phyloP scores from a whole-genome alignment of 2,329 filamentous ascomycete genomes.

The Fusarium mundagurra region DNA sequence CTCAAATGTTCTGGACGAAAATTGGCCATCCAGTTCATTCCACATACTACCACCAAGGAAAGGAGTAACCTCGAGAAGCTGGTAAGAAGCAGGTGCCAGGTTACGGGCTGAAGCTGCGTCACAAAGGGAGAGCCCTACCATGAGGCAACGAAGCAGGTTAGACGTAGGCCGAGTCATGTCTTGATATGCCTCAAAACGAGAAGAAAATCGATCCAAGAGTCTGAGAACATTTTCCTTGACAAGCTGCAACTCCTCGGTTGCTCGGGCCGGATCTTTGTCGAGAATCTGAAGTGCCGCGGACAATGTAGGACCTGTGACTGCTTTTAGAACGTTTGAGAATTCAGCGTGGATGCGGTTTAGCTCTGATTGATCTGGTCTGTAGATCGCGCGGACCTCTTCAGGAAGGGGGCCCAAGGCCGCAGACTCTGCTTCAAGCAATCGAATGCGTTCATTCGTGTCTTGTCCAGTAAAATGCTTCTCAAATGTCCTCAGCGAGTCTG shows the following conservation, averaged over 20 bases:
- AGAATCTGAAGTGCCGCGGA: slow-evolving; percentile 46
- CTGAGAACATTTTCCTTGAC: slow-evolving; percentile 69
- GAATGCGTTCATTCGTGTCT: slow-evolving; percentile 71
- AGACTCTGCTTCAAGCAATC: slow-evolving; percentile 71
- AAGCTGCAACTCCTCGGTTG: slow-evolving; percentile 56
- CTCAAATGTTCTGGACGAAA: slow-evolving; percentile 51
- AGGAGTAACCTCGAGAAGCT: slow-evolving; percentile 60
- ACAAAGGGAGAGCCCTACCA: slow-evolving; percentile 76
- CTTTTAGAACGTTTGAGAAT: slow-evolving; percentile 78
- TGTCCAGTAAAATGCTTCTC: slow-evolving; percentile 75
- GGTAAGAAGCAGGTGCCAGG: slow-evolving; percentile 47
- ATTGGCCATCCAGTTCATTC: slow-evolving; percentile 32
- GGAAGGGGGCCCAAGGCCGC: slow-evolving; percentile 72
- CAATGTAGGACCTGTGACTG: slow-evolving; percentile 62
- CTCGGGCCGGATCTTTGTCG: slow-evolving; percentile 32
- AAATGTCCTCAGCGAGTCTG: slow-evolving; percentile 71
- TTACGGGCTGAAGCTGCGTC: slow-evolving; percentile 55
- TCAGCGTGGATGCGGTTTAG: slow-evolving; percentile 81
- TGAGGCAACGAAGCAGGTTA: slow-evolving; percentile 81
- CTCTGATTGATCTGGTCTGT: slow-evolving; percentile 74
- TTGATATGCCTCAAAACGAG: slow-evolving; percentile 80
- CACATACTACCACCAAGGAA: slow-evolving; percentile 63
- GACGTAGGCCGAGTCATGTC: slow-evolving; percentile 84
- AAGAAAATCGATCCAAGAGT: slow-evolving; percentile 74
- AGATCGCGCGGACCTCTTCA: slow-evolving; percentile 71